These are phyloP conservation scores for Taphrina pruni DNA, from an alignment of 1,139 yeast species.

Conservation along the genomic window DNA sequence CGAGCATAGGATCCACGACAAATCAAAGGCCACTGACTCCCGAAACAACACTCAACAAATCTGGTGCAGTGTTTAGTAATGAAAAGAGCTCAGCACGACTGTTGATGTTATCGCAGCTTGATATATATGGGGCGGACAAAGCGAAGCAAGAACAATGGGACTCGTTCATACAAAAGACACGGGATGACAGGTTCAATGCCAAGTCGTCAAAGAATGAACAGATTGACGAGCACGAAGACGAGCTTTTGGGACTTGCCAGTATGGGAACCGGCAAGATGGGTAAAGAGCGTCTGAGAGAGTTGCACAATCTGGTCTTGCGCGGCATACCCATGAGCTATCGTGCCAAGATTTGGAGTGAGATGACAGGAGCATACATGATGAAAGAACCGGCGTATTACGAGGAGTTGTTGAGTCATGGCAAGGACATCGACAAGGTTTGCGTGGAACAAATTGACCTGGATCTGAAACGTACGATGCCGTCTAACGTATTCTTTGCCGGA, in stretches of 20 bases:
- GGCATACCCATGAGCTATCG: slow-evolving; percentile 62
- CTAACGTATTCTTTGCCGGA: slow-evolving; percentile 61
- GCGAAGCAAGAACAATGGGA: slow-evolving; percentile 50
- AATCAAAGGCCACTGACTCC: slow-evolving; percentile 30
- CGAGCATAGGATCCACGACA: not conserved
- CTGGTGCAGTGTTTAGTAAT: slow-evolving; percentile 28
- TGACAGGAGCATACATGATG: slow-evolving; percentile 60
- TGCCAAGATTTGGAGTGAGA: slow-evolving; percentile 61
- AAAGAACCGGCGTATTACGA: slow-evolving; percentile 62
- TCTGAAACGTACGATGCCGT: slow-evolving; percentile 63
- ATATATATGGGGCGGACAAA: slow-evolving; percentile 51
- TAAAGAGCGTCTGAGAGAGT: slow-evolving; percentile 51
- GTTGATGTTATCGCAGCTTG: slow-evolving; percentile 51
- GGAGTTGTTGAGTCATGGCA: slow-evolving; percentile 47
- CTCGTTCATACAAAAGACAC: slow-evolving; percentile 50
- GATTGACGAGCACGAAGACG: slow-evolving; percentile 49
- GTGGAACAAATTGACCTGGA: slow-evolving; percentile 64
- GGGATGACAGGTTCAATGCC: slow-evolving; percentile 45
- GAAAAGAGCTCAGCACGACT: slow-evolving; percentile 37
- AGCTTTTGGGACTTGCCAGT: slow-evolving; percentile 54
- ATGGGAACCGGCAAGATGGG: slow-evolving; percentile 44
- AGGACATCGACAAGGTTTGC: slow-evolving; percentile 51
- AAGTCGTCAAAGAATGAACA: slow-evolving; percentile 41
- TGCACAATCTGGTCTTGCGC: slow-evolving; percentile 54
- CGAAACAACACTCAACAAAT: slow-evolving; percentile 24